Base-by-base conservation (phyloP, 139 green algal genomes). In the Closterium sp. region DNA sequence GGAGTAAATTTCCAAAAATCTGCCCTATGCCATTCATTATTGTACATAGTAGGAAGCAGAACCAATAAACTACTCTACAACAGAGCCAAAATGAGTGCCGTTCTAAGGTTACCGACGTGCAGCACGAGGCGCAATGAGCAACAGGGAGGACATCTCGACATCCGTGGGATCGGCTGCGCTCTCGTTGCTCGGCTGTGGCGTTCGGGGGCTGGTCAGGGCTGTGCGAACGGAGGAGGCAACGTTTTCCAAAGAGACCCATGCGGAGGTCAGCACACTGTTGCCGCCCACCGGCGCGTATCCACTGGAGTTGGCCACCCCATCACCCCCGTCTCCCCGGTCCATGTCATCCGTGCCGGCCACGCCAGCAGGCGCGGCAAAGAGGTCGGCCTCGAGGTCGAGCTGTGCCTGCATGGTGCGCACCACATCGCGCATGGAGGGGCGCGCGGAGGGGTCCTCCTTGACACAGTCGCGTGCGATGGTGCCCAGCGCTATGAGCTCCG, bases 401-500 rank as follows among this genome's bases (percentile, higher is more conserved):
- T 31, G 21, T 4, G 85, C 28, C 85, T 87, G 28, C 85, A 87
- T 87, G n/a, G 85, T 31, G 85, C 28, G 28, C 85, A 87, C 85
- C n/a, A 87, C 85, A 1, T 87, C 85, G 28, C 85, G 85, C 85
- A 87, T 87, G 85, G 85, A 32, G n/a, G 85, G 85, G 9, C 85
- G 85, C 28, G 85, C 85, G 27, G 85, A 87, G 27, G 85, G 85
- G 21, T 87, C 85, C 28, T 87, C 85, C 85, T 87, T 87, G 13
- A 87, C 85, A 27, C 85, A 87, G n/a, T 87, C 85, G 28, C 85
- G 85, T 0, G 85, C 85, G n/a, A 87, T 87, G 28, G 85, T 87
- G 85, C 85, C 85, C 27, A 87, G 85, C 21, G 24, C 21, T 27
- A 87, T 87, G 85, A 87, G 85, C 85, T 87, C 85, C 85, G 85